Conservation (phyloP, 768 basidiomycete species). For the Myochromella boudieri region DNA sequence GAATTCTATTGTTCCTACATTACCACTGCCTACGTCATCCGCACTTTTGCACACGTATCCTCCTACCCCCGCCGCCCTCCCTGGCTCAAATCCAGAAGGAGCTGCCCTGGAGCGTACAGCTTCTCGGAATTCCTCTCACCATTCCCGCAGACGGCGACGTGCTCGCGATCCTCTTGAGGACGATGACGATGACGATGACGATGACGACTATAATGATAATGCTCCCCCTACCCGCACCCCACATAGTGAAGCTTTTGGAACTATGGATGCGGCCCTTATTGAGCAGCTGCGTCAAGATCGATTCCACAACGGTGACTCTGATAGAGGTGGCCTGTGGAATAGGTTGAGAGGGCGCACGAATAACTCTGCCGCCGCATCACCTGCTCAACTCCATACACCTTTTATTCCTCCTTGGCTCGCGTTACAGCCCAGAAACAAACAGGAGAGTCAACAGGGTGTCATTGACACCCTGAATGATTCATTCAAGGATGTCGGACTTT, state of each 20-base stretch:
- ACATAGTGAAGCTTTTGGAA: slow-evolving; percentile 61
- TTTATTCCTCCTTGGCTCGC: slow-evolving; percentile 61
- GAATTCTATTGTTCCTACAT: slow-evolving; percentile 8
- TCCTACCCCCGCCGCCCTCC: slow-evolving; percentile 10
- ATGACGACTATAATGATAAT: slow-evolving; percentile 33
- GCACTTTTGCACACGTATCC: slow-evolving; percentile 22
- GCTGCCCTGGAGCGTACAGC: slow-evolving; percentile 7
- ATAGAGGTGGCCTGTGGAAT: slow-evolving; percentile 23
- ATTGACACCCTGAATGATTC: slow-evolving; percentile 71
- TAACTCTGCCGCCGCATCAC: slow-evolving; percentile 17
- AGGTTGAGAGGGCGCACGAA: slow-evolving; percentile 21
- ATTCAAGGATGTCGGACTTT: slow-evolving; percentile 77
- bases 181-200: slow-evolving; percentile 33
- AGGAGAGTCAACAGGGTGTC: slow-evolving; percentile 67
- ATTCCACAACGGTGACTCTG: slow-evolving; percentile 21
- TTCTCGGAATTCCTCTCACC: slow-evolving; percentile 18
- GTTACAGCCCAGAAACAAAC: slow-evolving; percentile 59
- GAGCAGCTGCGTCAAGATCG: slow-evolving; percentile 38
- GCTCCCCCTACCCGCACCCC: slow-evolving; percentile 49
- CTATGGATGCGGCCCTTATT: slow-evolving; percentile 54
- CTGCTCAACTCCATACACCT: slow-evolving; percentile 25
- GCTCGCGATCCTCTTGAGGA: slow-evolving; percentile 27
- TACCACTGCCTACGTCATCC: slow-evolving; percentile 21
- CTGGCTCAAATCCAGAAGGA: slow-evolving; percentile 7
- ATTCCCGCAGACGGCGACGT: slow-evolving; percentile 25